Evolutionary conservation across 2,329 filamentous ascomycete genomes (phyloP).

Genomic region (Fusarium proliferatum): DNA sequence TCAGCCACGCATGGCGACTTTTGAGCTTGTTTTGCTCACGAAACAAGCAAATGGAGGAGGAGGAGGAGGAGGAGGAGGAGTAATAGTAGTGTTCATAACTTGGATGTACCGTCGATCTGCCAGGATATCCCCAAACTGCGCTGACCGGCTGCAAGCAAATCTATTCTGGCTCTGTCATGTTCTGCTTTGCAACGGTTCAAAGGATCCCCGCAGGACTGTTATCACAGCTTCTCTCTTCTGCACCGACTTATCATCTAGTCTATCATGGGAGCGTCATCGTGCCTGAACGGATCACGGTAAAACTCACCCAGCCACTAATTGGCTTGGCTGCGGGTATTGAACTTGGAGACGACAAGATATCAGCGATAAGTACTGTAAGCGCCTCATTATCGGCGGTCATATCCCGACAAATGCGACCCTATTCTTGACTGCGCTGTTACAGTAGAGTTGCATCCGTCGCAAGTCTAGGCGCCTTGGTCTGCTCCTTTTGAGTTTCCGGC

Average conservation of each 20-base stretch:
- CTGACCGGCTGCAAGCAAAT: conserved; percentile 45
- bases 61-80: not conserved
- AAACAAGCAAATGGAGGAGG: not conserved
- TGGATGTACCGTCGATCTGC: conserved; percentile 38
- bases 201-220: conserved; percentile 24
- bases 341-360: conserved; percentile 14
- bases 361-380: conserved; percentile 26
- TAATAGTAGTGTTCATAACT: not conserved
- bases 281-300: conserved; percentile 22
- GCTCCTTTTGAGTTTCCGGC: conserved; percentile 7
- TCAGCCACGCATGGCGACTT: conserved; percentile 20
- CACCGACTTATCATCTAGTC: conserved; percentile 3
- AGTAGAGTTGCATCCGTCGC: conserved; percentile 23
- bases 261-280: conserved; percentile 40
- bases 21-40: conserved; percentile 7
- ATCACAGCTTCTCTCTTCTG: conserved; percentile 25
- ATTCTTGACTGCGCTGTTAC: conserved; percentile 12
- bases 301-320: conserved; percentile 10
- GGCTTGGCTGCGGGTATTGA: not conserved
- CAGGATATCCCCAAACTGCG: conserved; percentile 21
- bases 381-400: conserved; percentile 14
- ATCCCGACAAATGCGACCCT: conserved; percentile 26
- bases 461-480: conserved; percentile 14
- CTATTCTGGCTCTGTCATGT: conserved; percentile 4
- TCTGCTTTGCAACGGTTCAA: not conserved